Base-by-base conservation (phyloP, 495 filamentous ascomycete genomes). In the Darksidea phi region DNA sequence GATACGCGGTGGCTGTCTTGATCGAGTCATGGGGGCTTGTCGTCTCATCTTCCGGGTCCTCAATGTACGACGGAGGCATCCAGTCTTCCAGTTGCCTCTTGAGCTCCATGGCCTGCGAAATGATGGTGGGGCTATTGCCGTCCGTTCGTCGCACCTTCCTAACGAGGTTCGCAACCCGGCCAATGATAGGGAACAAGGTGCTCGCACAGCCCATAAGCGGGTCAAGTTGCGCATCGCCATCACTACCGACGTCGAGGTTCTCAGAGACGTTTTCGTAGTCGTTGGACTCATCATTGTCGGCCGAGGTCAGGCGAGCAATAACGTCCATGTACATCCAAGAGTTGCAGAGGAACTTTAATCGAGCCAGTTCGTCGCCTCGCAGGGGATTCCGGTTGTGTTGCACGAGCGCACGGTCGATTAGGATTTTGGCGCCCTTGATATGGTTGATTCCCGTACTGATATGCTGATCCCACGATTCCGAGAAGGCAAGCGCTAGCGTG, bases 241-340 rank as follows among this genome's bases (percentile, higher is more conserved):
- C 51, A 56, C 72, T 69, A 17, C 74, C 58, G 1, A 79, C 80
- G 15, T 36, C 71, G 54, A 64, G 74, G 63, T 52, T 73, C 54
- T 34, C 56, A 12, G 73, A 54, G 61, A 80, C 53, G 62, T 57
- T 66, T 43, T 86, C 81, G 51, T 84, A 75, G 53, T 81, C 76
- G 52, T 76, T 77, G 15, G 74, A 72, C 0, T 83, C 81, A 20
- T 84, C 81, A 2, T 81, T 80, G 49, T 83, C 82, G 21, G 84
- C 72, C 17, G 86, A 84, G 0, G 87, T 90, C 32, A 91, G 72
- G 13, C 86, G 82, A 17, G 88, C 84, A 59, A 91, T 85, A 34
- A 91, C 88, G 73, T 91, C 87, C 83, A 90, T 88, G 64, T 90
- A 91, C n/a, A 90, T 77, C 82, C 83, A 90, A 7, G 86, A 86